These are phyloP conservation scores for Platanus orientalis DNA, from an alignment of 164 flowering plant species.

Conservation along the genomic window DNA sequence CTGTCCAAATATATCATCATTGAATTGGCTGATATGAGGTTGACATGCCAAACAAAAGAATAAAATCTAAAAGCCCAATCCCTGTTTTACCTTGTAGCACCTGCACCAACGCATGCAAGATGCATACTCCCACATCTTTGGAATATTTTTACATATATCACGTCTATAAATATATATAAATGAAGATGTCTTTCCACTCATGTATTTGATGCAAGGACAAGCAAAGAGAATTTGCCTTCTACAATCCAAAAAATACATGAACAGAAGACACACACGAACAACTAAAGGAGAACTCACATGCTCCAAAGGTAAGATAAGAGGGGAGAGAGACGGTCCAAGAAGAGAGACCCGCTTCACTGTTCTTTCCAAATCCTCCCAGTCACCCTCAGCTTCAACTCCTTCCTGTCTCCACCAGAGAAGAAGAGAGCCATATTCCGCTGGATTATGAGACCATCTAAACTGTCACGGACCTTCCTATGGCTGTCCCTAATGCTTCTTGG, in stretches of 20 bases:
- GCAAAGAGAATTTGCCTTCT: slow-evolving; percentile 61
- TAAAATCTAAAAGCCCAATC: no score
- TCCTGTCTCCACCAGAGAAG: slow-evolving; percentile 57
- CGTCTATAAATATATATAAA: not conserved
- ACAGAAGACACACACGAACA: slow-evolving; percentile 12
- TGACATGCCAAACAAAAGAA: no score
- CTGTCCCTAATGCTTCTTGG: slow-evolving; percentile 60
- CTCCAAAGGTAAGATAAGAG: not conserved
- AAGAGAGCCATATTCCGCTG: slow-evolving; percentile 58
- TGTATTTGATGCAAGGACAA: slow-evolving; percentile 33
- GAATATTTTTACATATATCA: no score
- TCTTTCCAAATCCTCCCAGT: slow-evolving; percentile 68
- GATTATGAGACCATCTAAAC: slow-evolving; percentile 56
- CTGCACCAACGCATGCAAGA: no score
- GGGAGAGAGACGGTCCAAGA: not conserved
- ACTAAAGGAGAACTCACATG: not conserved
- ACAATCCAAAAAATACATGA: slow-evolving; percentile 31
- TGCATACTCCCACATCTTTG: no score
- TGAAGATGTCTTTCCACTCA: slow-evolving; percentile 22
- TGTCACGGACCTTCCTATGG: slow-evolving; percentile 59
- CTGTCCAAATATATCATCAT: no score
- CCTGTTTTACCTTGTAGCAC: no score
- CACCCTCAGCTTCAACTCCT: slow-evolving; percentile 54
- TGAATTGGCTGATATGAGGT: no score
- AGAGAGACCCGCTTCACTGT: slow-evolving; percentile 19